Evolutionary conservation across 768 basidiomycete species (phyloP).

Genomic region (Gautieria morchelliformis): DNA sequence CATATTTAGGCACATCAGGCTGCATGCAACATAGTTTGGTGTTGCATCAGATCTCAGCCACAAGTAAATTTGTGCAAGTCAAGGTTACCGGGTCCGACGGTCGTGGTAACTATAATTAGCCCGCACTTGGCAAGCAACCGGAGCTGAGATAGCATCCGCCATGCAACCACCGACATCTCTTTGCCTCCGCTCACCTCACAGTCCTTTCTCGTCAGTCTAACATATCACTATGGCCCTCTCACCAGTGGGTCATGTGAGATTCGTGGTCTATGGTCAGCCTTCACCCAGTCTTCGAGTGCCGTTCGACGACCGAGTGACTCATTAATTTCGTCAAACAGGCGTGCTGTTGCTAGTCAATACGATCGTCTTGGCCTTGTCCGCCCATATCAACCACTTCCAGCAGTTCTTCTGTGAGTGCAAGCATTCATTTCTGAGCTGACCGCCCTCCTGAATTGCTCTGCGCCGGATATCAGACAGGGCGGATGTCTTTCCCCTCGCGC

Average conservation of each 20-base stretch:
- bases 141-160: too few species aligned
- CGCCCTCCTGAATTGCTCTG: slow-evolving; percentile 4
- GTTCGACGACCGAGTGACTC: not conserved
- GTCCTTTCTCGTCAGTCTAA: slow-evolving; percentile 1
- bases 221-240: slow-evolving; percentile 5
- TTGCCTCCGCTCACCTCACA: not conserved
- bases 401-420: slow-evolving; percentile 50
- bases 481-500: slow-evolving; percentile 50
- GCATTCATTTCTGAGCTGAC: not conserved
- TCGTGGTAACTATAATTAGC: too few species aligned
- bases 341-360: slow-evolving; percentile 37
- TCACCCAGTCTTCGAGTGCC: not conserved
- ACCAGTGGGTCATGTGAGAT: not conserved
- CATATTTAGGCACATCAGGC: too few species aligned
- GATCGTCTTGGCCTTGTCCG: slow-evolving; percentile 42
- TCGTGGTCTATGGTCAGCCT: slow-evolving; percentile 1
- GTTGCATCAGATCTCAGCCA: too few species aligned
- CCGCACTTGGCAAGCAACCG: too few species aligned
- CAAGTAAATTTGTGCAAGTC: too few species aligned
- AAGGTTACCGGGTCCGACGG: too few species aligned
- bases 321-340: slow-evolving; percentile 22
- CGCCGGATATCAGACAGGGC: slow-evolving; percentile 34
- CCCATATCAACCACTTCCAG: slow-evolving; percentile 46
- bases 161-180: too few species aligned
- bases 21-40: too few species aligned